Base-by-base conservation (phyloP, 495 filamentous ascomycete genomes). In the Delitschia confertaspora region DNA sequence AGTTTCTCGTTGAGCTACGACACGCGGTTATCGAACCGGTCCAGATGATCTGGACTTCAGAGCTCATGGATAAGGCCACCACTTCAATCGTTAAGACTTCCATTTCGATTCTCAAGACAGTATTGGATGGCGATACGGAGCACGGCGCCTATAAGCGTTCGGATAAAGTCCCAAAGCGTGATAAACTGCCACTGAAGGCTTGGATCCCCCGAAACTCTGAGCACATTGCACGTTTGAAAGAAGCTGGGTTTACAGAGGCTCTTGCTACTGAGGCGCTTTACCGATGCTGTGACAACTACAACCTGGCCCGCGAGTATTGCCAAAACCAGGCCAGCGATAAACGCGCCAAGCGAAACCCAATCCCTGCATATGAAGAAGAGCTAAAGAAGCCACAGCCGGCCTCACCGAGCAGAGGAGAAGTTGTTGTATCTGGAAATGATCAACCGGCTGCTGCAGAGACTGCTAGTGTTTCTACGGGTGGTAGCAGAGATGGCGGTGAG, bases 1-100 rank as follows among this genome's bases (percentile, higher is more conserved):
- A 96, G 56, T 83, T 96, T 42, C 59, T 94, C 8, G 81, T 99
- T 23, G 91, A 96, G 58, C 65, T 96, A 31, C 78, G 88, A 33
- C 77, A 85, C 68, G 73, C 80, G 21, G 76, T 95, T 32, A 60
- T 95, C n/a, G 85, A 87, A 1, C 78, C 83, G 40, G 72, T 86
- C 33, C 76, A 70, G 38, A 71, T 77, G 18, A 74, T 95, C 41
- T 99, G 93, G 93, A 72, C 80, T 42, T 88, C 85, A 5, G 73
- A 75, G 19, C 64, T 83, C n/a, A 71, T 83, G 14, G 87, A 91
- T 45, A 85, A 85, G 50, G 81, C 81, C 1, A 74, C 83, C 16
- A 79, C 76, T 20, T 66, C 73, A 11, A 79, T 88, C 24, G 73
- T 89, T 14, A 85, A 88, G 55, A 83, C 77, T 46, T 63, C 93